These are phyloP conservation scores for Juncus inflexus DNA, from an alignment of 176 grass and related monocot species.

Conservation along the genomic window DNA sequence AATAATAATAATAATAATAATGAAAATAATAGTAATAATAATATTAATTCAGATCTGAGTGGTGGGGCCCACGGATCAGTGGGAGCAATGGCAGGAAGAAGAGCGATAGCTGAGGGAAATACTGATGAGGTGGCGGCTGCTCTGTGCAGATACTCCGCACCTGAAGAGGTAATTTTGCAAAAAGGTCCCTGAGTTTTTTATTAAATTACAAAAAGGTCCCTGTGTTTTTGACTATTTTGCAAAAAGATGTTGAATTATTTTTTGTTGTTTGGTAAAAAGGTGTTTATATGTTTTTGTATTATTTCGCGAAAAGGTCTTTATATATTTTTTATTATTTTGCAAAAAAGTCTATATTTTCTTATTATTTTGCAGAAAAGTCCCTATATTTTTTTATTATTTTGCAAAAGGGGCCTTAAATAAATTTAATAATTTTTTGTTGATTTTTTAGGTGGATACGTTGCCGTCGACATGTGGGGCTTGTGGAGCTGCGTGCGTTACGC, in stretches of 20 bases:
- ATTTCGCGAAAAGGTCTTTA: too few relatives aligned
- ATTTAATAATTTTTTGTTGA: slow-evolving; percentile 16
- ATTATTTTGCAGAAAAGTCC: too few relatives aligned
- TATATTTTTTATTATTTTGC: not conserved
- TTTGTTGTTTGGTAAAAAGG: not conserved
- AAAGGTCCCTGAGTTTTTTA: not conserved
- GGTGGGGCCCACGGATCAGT: slow-evolving; percentile 60
- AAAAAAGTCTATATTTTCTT: not conserved
- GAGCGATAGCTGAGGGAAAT: slow-evolving; percentile 86
- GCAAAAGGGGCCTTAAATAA: too few relatives aligned
- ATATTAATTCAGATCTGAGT: slow-evolving; percentile 19
- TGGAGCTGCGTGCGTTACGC: slow-evolving; percentile 55
- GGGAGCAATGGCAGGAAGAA: slow-evolving; percentile 77
- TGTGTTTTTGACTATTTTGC: too few relatives aligned
- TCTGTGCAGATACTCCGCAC: slow-evolving; percentile 77
- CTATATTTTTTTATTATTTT: too few relatives aligned
- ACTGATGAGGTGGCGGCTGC: slow-evolving; percentile 75
- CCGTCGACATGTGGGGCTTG: slow-evolving; percentile 87
- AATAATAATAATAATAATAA: too few relatives aligned
- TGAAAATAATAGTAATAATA: too few relatives aligned
- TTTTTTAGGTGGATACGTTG: slow-evolving; percentile 73
- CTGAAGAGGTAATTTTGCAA: slow-evolving; percentile 63
- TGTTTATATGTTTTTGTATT: too few relatives aligned
- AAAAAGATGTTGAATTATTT: not conserved
- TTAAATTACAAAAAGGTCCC: not conserved